Conservation (phyloP, 305 asterid species). For the Solanum hybrid region DNA sequence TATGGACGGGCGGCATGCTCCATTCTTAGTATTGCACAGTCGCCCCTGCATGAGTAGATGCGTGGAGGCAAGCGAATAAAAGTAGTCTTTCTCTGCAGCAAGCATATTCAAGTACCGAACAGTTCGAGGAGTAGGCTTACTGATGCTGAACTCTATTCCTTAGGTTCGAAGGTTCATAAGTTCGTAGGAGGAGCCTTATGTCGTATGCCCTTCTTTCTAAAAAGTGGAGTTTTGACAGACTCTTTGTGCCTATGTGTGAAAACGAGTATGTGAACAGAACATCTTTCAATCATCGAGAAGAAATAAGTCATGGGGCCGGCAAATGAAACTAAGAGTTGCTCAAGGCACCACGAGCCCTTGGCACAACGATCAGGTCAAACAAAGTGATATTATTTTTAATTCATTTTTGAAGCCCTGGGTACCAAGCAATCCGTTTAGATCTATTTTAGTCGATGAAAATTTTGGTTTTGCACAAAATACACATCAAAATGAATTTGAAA, state of each 20-base stretch:
- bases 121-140: neutral
- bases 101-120: neutral
- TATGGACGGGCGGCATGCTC: accelerated
- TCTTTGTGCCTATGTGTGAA: neutral
- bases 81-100: neutral
- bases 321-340: neutral
- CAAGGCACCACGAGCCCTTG: neutral
- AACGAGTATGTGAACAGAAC: neutral
- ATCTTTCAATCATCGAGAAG: neutral
- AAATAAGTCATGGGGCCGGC: accelerated
- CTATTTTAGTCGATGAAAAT: accelerated
- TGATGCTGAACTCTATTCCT: neutral
- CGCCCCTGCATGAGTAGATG: accelerated
- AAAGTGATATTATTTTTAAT: too few species aligned
- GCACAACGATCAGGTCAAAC: neutral
- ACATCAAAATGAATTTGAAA: too few species aligned
- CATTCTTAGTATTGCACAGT: neutral
- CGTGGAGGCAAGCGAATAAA: accelerated
- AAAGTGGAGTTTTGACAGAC: neutral
- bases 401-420: neutral
- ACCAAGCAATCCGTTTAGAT: neutral
- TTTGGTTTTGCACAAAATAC: too few species aligned
- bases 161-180: neutral
- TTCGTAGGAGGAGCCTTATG: neutral
- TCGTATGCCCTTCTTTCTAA: too few species aligned